phyloP scores from a whole-genome alignment of 805 yeast genomes.

The Ogataea minuta region DNA sequence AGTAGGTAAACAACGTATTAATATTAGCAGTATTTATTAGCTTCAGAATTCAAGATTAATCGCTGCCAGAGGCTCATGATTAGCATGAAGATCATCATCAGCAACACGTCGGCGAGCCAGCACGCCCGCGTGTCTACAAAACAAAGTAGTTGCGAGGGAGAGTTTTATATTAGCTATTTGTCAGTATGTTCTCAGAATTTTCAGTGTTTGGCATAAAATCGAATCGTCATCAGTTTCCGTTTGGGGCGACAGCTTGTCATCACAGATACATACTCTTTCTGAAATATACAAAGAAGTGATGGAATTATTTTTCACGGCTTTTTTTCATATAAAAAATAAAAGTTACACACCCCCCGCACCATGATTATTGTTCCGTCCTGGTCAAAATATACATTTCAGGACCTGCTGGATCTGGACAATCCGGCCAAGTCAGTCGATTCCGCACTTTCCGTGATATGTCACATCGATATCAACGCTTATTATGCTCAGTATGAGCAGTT shows the following conservation, averaged over 20 bases:
- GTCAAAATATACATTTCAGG: slow-evolving; percentile 41
- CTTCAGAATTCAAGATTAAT: slow-evolving; percentile 8
- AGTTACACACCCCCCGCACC: slow-evolving; percentile 9
- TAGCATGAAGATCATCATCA: slow-evolving; percentile 13
- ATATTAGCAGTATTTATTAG: background rate
- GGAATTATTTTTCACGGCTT: background rate
- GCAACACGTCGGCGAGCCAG: background rate
- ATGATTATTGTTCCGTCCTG: slow-evolving; percentile 10
- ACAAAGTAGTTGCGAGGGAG: background rate
- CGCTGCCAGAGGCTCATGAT: slow-evolving; percentile 9
- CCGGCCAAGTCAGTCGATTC: slow-evolving; percentile 50
- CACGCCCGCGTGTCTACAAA: background rate
- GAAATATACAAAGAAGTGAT: slow-evolving; percentile 1
- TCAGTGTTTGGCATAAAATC: slow-evolving; percentile 63
- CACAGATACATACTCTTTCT: slow-evolving; percentile 32
- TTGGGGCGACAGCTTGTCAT: slow-evolving; percentile 78
- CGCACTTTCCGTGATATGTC: slow-evolving; percentile 76
- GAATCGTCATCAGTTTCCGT: slow-evolving; percentile 67
- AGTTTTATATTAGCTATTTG: slow-evolving; percentile 4
- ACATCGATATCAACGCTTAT: slow-evolving; percentile 91
- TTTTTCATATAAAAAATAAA: background rate
- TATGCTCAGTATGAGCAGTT: slow-evolving; percentile 92
- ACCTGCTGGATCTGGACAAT: slow-evolving; percentile 49
- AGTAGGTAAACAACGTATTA: background rate
- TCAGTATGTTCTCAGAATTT: slow-evolving; percentile 50